These are phyloP conservation scores for Chrysoporthe austroafricana DNA, from an alignment of 2,329 filamentous ascomycete species.

Conservation along the genomic window DNA sequence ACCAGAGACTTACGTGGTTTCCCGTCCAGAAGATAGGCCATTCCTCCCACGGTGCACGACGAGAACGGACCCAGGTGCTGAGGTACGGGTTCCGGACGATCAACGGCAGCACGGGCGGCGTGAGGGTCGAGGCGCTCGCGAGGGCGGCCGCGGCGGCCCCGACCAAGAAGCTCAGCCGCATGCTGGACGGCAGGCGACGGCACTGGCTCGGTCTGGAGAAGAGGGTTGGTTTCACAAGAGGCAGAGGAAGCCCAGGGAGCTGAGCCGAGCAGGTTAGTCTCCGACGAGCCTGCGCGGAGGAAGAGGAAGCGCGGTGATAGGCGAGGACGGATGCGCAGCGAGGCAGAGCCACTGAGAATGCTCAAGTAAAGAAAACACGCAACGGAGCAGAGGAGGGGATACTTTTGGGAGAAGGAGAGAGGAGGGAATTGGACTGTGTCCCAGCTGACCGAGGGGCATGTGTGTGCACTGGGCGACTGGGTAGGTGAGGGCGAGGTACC, in stretches of 20 bases:
- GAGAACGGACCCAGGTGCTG: slow-evolving; percentile 65
- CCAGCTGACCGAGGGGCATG: slow-evolving; percentile 7
- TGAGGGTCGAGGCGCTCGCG: slow-evolving; percentile 55
- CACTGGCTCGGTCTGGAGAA: neutral
- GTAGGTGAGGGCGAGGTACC: too few species aligned
- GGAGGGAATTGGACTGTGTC: neutral
- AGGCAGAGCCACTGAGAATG: neutral
- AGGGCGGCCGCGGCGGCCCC: slow-evolving; percentile 41
- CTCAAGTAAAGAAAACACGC: slow-evolving; percentile 2
- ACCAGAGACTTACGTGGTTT: slow-evolving; percentile 34
- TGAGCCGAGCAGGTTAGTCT: slow-evolving; percentile 3
- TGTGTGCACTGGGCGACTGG: neutral
- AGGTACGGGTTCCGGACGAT: slow-evolving; percentile 64
- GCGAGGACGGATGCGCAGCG: neutral
- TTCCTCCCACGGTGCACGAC: slow-evolving; percentile 75
- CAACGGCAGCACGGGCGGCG: slow-evolving; percentile 60
- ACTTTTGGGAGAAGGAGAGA: neutral
- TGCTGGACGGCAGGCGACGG: slow-evolving; percentile 26
- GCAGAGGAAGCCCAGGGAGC: neutral
- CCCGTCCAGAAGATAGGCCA: slow-evolving; percentile 71
- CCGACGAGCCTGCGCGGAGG: slow-evolving; percentile 25
- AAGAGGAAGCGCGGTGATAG: neutral
- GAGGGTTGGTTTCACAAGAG: neutral
- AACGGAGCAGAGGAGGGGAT: neutral
- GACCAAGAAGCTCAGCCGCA: slow-evolving; percentile 38